Conservation (phyloP, 2,329 filamentous ascomycete species). For the Colletotrichum aenigma region DNA sequence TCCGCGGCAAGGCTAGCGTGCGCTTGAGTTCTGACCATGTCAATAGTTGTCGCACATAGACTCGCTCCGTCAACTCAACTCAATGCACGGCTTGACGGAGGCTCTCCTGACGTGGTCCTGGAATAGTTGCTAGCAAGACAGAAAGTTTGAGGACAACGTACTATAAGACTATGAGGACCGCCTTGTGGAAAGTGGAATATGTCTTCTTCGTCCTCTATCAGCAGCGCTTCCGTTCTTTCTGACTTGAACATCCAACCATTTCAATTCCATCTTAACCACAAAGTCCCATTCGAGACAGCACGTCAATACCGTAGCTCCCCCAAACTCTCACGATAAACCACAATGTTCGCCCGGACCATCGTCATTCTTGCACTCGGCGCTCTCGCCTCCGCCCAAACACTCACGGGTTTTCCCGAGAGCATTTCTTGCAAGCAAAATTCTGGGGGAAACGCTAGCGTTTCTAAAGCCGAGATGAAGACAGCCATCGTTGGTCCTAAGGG, state of each 20-base stretch:
- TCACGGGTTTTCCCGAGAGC: background rate
- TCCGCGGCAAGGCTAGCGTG: background rate
- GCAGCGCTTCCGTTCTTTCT: background rate
- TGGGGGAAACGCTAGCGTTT: background rate
- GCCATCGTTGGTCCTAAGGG: background rate
- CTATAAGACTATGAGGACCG: background rate
- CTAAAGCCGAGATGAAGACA: background rate
- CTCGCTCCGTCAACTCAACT: background rate
- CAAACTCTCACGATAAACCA: background rate
- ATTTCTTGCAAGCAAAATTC: background rate
- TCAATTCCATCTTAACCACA: background rate
- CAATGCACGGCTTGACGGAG: background rate
- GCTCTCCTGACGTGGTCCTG: background rate
- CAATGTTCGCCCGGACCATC: background rate
- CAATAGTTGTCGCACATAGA: background rate
- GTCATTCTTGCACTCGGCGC: background rate
- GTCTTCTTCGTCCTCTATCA: background rate
- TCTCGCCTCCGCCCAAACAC: background rate
- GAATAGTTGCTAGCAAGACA: background rate
- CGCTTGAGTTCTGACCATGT: background rate
- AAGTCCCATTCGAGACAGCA: background rate
- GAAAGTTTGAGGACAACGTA: background rate
- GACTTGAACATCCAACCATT: background rate
- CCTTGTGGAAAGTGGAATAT: background rate
- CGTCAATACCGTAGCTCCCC: background rate